Evolutionary conservation across 2,329 filamentous ascomycete genomes (phyloP), one percentile per base, ranked within the genome.

Genomic region (Phaeosphaeria sp.): DNA sequence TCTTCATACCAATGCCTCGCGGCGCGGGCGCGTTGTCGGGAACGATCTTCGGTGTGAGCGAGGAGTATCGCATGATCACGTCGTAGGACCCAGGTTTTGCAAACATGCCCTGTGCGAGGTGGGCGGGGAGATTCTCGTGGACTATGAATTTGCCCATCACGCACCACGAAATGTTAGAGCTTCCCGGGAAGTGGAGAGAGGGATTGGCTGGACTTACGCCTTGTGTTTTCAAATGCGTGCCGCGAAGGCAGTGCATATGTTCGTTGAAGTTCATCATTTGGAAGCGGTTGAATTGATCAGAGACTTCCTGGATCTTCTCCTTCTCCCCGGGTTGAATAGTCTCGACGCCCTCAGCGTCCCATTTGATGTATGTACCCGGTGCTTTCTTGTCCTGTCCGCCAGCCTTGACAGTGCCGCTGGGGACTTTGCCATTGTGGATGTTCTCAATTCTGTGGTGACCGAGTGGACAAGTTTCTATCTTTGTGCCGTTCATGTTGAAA

Each of bases 71-170:
- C 68, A 72, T 69, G 40, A 71, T 70, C 5, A 69, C 64, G 47
- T 71, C 62, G 62, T 71, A 68, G 2, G 57, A 45, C 4, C 65
- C 68, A 7, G 67, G 62, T 18, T 67, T 68, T 13, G 57, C 57
- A 48, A 72, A 72, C 66, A 72, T 70, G 49, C 68, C 67, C 45
- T 71, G 68, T 11, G 77, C 77, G 21, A 83, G 75, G 56, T 83
- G 77, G 18, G 70, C 56, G 0, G 80, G 79, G 13, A 84, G 73
- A 42, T 80, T 75, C 27, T 78, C 64, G 67, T 49, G 69, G 57
- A 83, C 77, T 17, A 78, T 74, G 48, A 82, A 76, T 13, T 77
- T 80, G 44, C 79, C 81, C 68, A 83, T 82, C 20, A 83, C 77
- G 43, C 66, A 70, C 67, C 65, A 6, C 2, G 9, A 11, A 25